Evolutionary conservation across 108 stramenopile species (phyloP).

Genomic region (Ochromonas danica): DNA sequence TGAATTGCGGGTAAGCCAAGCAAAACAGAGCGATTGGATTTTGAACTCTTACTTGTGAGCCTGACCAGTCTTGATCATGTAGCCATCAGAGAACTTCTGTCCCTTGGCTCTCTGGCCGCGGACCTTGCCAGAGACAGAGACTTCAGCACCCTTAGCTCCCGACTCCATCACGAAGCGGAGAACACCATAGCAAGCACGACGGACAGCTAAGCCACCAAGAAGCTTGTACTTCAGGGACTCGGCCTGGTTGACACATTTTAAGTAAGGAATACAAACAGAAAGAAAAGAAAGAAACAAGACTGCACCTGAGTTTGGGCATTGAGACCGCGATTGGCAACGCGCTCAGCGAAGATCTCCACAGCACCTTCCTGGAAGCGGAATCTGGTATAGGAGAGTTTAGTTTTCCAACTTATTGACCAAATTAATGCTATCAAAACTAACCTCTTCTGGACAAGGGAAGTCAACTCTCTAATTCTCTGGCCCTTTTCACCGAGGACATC

Average conservation of each 20-base stretch:
- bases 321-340: conserved; percentile 95
- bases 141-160: conserved; percentile 98
- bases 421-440: too few species aligned
- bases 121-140: conserved; percentile 98
- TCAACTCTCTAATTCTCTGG: conserved; percentile 97
- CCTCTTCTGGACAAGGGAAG: conserved; percentile 96
- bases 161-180: conserved; percentile 99
- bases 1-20: neutral
- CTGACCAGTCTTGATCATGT: conserved; percentile 99
- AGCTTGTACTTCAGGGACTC: conserved; percentile 99
- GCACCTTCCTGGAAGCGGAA: conserved; percentile 97
- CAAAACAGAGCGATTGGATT: neutral
- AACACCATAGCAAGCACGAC: conserved; percentile 98
- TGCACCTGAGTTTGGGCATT: conserved; percentile 99
- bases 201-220: conserved; percentile 95
- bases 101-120: conserved; percentile 99
- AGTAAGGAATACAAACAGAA: too few species aligned
- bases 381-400: conserved; percentile 29
- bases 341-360: conserved; percentile 97
- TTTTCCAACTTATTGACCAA: too few species aligned
- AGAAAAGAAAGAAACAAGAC: too few species aligned
- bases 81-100: conserved; percentile 99
- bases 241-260: too few species aligned
- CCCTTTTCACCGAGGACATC: conserved; percentile 99
- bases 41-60: conserved; percentile 64